Conservation (phyloP, 768 basidiomycete genomes). For the Cystobasidium onofrii region DNA sequence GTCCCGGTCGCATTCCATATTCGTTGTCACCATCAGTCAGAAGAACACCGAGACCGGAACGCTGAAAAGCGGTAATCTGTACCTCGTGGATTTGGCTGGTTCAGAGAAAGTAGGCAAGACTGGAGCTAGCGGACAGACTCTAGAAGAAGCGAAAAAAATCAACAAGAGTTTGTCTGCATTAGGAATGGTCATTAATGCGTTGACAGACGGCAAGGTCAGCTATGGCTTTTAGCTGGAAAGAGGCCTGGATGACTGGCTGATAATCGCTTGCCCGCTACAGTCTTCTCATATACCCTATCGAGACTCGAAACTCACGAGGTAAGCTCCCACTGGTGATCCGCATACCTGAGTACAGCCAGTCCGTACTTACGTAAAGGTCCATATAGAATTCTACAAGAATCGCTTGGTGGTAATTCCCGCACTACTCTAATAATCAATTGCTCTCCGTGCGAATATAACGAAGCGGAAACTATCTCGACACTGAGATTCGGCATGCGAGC, state of each 20-base stretch:
- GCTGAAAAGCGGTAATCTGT: constrained; percentile 91
- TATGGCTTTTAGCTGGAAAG: background rate
- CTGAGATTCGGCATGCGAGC: constrained; percentile 99
- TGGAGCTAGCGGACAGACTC: constrained; percentile 93
- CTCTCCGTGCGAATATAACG: constrained; percentile 94
- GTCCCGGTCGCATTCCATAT: constrained; percentile 97
- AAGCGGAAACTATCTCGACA: constrained; percentile 88
- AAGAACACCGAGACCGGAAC: constrained; percentile 92
- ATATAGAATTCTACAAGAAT: constrained; percentile 84
- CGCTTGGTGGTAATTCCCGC: constrained; percentile 85
- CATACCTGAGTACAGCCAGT: background rate
- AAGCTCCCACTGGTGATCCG: too few relatives aligned
- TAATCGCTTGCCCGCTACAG: constrained; percentile 46
- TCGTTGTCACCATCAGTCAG: constrained; percentile 94
- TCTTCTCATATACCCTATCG: constrained; percentile 93
- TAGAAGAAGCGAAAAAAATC: constrained; percentile 99
- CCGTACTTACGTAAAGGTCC: background rate
- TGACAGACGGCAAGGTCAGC: constrained; percentile 71
- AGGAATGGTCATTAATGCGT: constrained; percentile 98
- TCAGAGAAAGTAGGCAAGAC: constrained; percentile 99
- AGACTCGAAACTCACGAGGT: constrained; percentile 88
- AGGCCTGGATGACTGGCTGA: constrained; percentile 39
- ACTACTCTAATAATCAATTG: constrained; percentile 99
- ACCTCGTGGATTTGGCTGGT: constrained; percentile 94
- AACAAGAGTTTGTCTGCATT: constrained; percentile 96